Evolutionary conservation across 192 early-diverging fungal species (phyloP).

Genomic region (Coemansia sp.): DNA sequence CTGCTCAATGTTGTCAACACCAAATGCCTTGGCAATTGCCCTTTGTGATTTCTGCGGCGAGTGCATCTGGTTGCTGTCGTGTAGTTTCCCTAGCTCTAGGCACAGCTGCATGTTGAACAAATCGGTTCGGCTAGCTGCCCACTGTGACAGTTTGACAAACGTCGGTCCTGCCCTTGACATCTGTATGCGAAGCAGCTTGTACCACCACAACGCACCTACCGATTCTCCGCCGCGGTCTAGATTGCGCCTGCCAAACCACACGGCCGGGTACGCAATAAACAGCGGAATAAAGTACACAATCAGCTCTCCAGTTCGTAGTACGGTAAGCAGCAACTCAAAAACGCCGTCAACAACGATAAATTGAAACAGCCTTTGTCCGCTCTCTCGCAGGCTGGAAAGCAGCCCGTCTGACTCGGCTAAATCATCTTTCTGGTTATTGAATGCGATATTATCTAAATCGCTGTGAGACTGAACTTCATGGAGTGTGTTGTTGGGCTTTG

Average conservation of each 20-base stretch:
- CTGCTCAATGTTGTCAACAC: slow-evolving; percentile 62
- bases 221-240: slow-evolving; percentile 56
- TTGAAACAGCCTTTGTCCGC: slow-evolving; percentile 6
- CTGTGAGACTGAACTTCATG: background rate
- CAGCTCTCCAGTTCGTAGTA: slow-evolving; percentile 62
- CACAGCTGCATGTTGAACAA: slow-evolving; percentile 79
- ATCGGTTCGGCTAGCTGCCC: slow-evolving; percentile 89
- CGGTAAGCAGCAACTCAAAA: slow-evolving; percentile 26
- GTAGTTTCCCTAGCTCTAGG: slow-evolving; percentile 71
- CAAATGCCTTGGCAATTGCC: slow-evolving; percentile 66
- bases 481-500: background rate
- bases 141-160: slow-evolving; percentile 96
- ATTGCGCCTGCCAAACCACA: slow-evolving; percentile 59
- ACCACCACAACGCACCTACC: slow-evolving; percentile 80
- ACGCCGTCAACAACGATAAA: slow-evolving; percentile 19
- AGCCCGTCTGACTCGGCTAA: background rate
- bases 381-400: background rate
- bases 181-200: slow-evolving; percentile 69
- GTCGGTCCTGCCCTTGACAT: slow-evolving; percentile 91
- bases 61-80: slow-evolving; percentile 80
- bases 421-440: background rate
- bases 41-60: slow-evolving; percentile 64
- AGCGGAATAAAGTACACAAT: slow-evolving; percentile 72
- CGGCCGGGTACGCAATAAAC: slow-evolving; percentile 57
- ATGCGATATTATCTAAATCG: background rate